Conservation (phyloP, 441 rosid species). For the Populus tomentosa region DNA sequence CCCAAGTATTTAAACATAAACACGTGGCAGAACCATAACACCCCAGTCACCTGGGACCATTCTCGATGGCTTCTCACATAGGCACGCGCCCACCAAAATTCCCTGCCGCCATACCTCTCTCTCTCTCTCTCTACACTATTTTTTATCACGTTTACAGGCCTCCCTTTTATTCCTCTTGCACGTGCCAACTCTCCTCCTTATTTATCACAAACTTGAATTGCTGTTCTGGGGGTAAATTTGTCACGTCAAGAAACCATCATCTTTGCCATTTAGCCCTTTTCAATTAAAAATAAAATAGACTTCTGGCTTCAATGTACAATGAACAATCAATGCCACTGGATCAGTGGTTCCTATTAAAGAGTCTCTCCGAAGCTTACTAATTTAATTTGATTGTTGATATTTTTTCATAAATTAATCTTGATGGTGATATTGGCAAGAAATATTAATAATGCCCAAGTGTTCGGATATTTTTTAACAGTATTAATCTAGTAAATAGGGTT, state of each 20-base stretch:
- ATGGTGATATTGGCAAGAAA: neutral
- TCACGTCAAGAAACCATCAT: neutral
- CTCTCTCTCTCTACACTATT: slow-evolving; percentile 16
- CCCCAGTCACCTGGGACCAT: slow-evolving; percentile 29
- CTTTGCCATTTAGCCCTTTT: neutral
- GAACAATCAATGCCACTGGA: neutral
- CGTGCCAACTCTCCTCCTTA: slow-evolving; percentile 22
- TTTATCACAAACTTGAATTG: neutral
- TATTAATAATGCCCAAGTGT: no score
- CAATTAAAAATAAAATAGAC: neutral
- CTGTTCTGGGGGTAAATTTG: neutral
- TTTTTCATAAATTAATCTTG: neutral
- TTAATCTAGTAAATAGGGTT: no score
- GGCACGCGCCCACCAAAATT: slow-evolving; percentile 49
- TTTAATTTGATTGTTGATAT: neutral
- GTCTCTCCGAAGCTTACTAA: neutral
- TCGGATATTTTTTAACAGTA: no score
- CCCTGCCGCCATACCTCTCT: slow-evolving; percentile 60
- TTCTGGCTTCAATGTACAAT: neutral
- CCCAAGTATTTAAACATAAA: neutral
- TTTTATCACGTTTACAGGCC: slow-evolving; percentile 30
- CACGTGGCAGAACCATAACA: slow-evolving; percentile 35
- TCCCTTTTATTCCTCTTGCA: slow-evolving; percentile 12
- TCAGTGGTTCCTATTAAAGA: neutral
- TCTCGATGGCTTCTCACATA: slow-evolving; percentile 17